Conservation (phyloP, 1,284 basidiomycete species). For the Chiua sp. region DNA sequence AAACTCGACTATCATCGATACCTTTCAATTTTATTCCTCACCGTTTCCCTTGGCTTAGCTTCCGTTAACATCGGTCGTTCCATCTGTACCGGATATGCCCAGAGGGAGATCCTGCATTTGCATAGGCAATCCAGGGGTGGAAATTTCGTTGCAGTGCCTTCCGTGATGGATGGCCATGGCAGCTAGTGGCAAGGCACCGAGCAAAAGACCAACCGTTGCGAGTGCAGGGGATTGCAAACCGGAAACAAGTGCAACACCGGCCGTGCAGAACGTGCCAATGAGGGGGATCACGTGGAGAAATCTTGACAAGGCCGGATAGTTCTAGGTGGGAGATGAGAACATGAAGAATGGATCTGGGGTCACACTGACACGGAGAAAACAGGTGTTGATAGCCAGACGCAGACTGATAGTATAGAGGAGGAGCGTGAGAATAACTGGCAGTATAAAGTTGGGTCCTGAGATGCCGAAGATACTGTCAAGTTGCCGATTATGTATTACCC, state of each 20-base stretch:
- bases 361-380: conserved; percentile 11
- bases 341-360: too few relatives aligned
- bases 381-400: conserved; percentile 12
- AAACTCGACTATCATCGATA: conserved; percentile 29
- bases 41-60: background rate
- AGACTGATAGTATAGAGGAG: conserved; percentile 28
- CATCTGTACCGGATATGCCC: too few relatives aligned
- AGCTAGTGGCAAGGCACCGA: conserved; percentile 13
- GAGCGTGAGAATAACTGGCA: conserved; percentile 14
- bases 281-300: conserved; percentile 26
- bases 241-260: conserved; percentile 11
- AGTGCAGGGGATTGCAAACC: conserved; percentile 13
- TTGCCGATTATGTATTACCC: too few relatives aligned
- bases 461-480: conserved; percentile 17
- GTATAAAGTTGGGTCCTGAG: too few relatives aligned
- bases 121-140: too few relatives aligned
- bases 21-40: conserved; percentile 10
- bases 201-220: conserved; percentile 4
- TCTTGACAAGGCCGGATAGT: conserved; percentile 8
- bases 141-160: background rate
- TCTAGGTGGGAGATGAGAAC: background rate
- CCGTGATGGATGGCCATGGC: conserved; percentile 1
- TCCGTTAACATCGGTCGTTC: too few relatives aligned
- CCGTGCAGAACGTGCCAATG: conserved; percentile 17
- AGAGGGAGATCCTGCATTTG: too few relatives aligned